Conservation (phyloP, 2,329 filamentous ascomycete genomes). For the Hypoxylon sp. region DNA sequence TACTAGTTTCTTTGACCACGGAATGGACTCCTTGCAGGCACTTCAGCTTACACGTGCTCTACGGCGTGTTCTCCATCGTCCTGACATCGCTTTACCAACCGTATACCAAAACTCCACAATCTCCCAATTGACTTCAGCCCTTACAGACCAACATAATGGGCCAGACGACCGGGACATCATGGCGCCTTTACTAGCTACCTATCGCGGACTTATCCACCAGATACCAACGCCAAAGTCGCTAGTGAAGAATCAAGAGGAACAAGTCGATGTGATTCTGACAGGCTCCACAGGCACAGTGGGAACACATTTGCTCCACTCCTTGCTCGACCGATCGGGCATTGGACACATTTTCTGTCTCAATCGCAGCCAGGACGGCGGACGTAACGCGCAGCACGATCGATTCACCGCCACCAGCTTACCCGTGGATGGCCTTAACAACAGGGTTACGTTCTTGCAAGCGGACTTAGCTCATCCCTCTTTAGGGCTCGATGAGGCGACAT, state of each 20-base stretch:
- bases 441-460: slow-evolving; percentile 44
- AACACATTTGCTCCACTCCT: slow-evolving; percentile 40
- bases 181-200: slow-evolving; percentile 35
- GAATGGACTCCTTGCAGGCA: slow-evolving; percentile 43
- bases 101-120: slow-evolving; percentile 41
- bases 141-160: slow-evolving; percentile 16
- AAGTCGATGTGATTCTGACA: slow-evolving; percentile 46
- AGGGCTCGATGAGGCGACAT: slow-evolving; percentile 34
- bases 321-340: slow-evolving; percentile 37
- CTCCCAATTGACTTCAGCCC: slow-evolving; percentile 29
- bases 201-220: slow-evolving; percentile 37
- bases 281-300: slow-evolving; percentile 45
- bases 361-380: slow-evolving; percentile 42
- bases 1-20: slow-evolving; percentile 36
- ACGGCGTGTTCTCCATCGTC: slow-evolving; percentile 25
- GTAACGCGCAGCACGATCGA: slow-evolving; percentile 15
- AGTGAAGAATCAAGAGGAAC: not conserved
- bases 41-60: slow-evolving; percentile 37
- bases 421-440: slow-evolving; percentile 19
- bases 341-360: slow-evolving; percentile 50
- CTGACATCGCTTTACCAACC: slow-evolving; percentile 31
- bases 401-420: slow-evolving; percentile 23
- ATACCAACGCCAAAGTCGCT: slow-evolving; percentile 24
- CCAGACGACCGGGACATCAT: slow-evolving; percentile 29
- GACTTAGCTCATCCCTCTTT: slow-evolving; percentile 41